A percentile compares a stretch with the other conserved stretches of the same genome.
Evolutionary conservation across 768 basidiomycete genomes (phyloP).

Genomic region (Lepiota subincarnata): DNA sequence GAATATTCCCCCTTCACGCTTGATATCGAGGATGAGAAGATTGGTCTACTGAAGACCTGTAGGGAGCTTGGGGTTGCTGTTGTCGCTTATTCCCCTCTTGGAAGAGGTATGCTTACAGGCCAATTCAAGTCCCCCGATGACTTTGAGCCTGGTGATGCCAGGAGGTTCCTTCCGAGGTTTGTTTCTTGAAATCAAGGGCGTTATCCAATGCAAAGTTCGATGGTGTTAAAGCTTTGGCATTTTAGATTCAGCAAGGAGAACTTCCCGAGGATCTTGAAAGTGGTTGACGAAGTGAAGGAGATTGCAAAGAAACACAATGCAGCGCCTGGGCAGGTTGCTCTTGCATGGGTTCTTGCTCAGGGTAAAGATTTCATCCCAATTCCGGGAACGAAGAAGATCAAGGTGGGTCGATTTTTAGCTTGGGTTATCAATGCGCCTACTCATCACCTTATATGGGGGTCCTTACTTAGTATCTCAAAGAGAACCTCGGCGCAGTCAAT

Average conservation of each 20-base stretch:
- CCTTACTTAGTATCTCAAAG: conserved; percentile 39
- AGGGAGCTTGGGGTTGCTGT: conserved; percentile 46
- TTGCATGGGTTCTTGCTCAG: conserved; percentile 50
- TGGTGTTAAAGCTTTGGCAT: conserved; percentile 14
- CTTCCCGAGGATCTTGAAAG: conserved; percentile 42
- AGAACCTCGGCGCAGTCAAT: conserved; percentile 35
- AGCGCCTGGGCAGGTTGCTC: conserved; percentile 41
- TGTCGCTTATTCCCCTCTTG: conserved; percentile 49
- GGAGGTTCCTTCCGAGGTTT: conserved; percentile 36
- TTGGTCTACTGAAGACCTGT: conserved; percentile 36
- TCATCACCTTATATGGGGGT: neutral
- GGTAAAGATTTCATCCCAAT: conserved; percentile 45
- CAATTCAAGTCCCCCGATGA: conserved; percentile 28
- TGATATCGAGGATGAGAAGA: conserved; percentile 40
- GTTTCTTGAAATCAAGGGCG: conserved; percentile 27
- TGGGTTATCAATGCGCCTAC: too few relatives aligned
- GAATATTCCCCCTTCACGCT: conserved; percentile 49
- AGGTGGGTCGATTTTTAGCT: conserved; percentile 20
- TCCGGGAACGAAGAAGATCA: conserved; percentile 41
- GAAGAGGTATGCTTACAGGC: conserved; percentile 46
- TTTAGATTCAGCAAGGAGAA: conserved; percentile 28
- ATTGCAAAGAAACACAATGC: conserved; percentile 36
- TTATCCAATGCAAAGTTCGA: neutral
- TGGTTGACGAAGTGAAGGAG: conserved; percentile 35
- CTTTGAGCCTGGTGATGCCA: conserved; percentile 37